A percentile compares a stretch with the other conserved stretches of the same genome.
phyloP scores from a whole-genome alignment of 2,329 filamentous ascomycete genomes.

The Aspergillus quadricinctus region DNA sequence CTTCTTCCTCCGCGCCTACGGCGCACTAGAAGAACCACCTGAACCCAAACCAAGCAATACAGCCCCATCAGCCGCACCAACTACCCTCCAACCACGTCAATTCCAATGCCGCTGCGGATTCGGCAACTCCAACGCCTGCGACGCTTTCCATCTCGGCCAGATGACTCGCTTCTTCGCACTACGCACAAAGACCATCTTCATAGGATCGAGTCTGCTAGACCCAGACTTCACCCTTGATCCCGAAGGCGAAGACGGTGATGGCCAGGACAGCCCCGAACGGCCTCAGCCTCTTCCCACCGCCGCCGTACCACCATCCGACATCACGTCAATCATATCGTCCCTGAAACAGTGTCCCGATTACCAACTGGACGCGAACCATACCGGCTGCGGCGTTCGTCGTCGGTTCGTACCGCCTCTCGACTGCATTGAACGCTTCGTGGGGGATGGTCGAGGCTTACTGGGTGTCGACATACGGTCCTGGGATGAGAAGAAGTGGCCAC shows the following conservation, averaged over 20 bases:
- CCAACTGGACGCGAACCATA: conserved; percentile 40
- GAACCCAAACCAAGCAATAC: conserved; percentile 12
- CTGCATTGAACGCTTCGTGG: conserved; percentile 34
- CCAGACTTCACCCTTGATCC: conserved; percentile 24
- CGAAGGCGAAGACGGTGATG: conserved; percentile 11
- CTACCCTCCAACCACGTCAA: conserved; percentile 19
- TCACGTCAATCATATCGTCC: conserved; percentile 31
- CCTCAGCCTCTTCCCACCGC: neutral
- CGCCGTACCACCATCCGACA: conserved; percentile 21
- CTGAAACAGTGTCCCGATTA: conserved; percentile 41
- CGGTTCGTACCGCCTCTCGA: conserved; percentile 38
- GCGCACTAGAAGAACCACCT: conserved; percentile 29
- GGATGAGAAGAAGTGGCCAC: conserved; percentile 11
- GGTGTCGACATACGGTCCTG: conserved; percentile 20
- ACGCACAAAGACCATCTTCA: conserved; percentile 38
- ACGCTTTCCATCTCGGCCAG: conserved; percentile 43
- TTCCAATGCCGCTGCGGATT: conserved; percentile 41
- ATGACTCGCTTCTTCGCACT: conserved; percentile 41
- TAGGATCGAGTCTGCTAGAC: conserved; percentile 39
- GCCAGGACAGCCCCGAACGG: conserved; percentile 4
- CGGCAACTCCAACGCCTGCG: conserved; percentile 40
- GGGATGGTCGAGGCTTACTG: conserved; percentile 28
- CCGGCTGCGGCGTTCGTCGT: conserved; percentile 39
- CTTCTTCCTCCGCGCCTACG: conserved; percentile 39
- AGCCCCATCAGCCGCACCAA: conserved; percentile 10